Conservation (phyloP, 2,329 filamentous ascomycete species). For the Botrytis medusae region DNA sequence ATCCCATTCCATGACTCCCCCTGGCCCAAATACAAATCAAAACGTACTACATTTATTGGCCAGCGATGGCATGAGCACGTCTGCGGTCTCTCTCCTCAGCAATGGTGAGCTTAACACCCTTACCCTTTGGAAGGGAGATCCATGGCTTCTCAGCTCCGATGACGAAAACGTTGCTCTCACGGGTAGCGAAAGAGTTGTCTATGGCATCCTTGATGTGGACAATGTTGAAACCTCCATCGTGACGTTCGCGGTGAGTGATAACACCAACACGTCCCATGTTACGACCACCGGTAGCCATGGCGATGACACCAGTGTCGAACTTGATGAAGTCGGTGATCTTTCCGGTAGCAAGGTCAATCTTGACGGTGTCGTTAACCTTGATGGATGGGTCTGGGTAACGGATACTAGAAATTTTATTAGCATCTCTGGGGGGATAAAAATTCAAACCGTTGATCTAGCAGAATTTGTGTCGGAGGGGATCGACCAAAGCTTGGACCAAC, state of each 20-base stretch:
- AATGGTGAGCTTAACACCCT: slow-evolving; percentile 99
- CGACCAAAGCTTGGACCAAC: slow-evolving; percentile 99
- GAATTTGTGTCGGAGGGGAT: slow-evolving; percentile 41
- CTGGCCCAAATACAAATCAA: slow-evolving; percentile 32
- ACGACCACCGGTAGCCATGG: slow-evolving; percentile 98
- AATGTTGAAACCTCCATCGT: slow-evolving; percentile 99
- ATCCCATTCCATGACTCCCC: slow-evolving; percentile 38
- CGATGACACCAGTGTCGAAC: slow-evolving; percentile 97
- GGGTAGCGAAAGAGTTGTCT: slow-evolving; percentile 99
- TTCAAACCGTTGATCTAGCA: slow-evolving; percentile 42
- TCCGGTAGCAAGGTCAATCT: slow-evolving; percentile 95
- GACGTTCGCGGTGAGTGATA: slow-evolving; percentile 99
- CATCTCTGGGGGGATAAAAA: slow-evolving; percentile 35
- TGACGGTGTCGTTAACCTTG: slow-evolving; percentile 99
- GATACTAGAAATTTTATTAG: slow-evolving; percentile 64
- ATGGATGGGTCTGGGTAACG: slow-evolving; percentile 97
- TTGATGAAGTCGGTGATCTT: slow-evolving; percentile 98
- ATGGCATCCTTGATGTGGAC: slow-evolving; percentile 99
- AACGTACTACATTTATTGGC: slow-evolving; percentile 37
- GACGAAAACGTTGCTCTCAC: slow-evolving; percentile 99
- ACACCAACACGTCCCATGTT: slow-evolving; percentile 99
- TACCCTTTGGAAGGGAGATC: slow-evolving; percentile 99
- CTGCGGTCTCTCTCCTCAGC: slow-evolving; percentile 99
- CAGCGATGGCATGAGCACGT: slow-evolving; percentile 58
- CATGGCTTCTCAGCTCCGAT: slow-evolving; percentile 98